phyloP scores from a whole-genome alignment of 192 early-diverging fungal species.

The Funneliformis mosseae region DNA sequence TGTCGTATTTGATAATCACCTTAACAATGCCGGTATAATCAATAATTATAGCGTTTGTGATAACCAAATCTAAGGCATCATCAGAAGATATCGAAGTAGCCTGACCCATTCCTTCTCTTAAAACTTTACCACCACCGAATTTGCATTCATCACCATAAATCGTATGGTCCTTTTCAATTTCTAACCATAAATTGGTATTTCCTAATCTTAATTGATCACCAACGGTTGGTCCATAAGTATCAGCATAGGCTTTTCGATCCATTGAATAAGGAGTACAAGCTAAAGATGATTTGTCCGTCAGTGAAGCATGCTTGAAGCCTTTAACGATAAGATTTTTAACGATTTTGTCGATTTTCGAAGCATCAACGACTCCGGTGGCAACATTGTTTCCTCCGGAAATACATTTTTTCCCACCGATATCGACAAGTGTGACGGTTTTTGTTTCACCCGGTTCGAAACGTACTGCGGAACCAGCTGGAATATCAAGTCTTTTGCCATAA shows the following conservation, averaged over 20 bases:
- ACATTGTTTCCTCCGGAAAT: slow-evolving; percentile 88
- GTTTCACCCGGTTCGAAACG: slow-evolving; percentile 97
- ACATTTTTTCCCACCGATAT: slow-evolving; percentile 77
- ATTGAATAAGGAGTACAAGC: slow-evolving; percentile 63
- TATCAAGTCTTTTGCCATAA: slow-evolving; percentile 88
- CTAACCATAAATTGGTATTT: slow-evolving; percentile 81
- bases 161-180: slow-evolving; percentile 89
- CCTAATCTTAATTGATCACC: slow-evolving; percentile 89
- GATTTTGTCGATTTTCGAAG: slow-evolving; percentile 48
- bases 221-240: slow-evolving; percentile 90
- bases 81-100: slow-evolving; percentile 59
- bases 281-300: slow-evolving; percentile 52
- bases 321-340: slow-evolving; percentile 47
- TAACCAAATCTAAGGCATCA: slow-evolving; percentile 89
- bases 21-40: slow-evolving; percentile 97
- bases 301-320: slow-evolving; percentile 68
- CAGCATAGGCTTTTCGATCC: slow-evolving; percentile 80
- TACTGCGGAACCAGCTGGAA: slow-evolving; percentile 91
- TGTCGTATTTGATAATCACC: slow-evolving; percentile 39
- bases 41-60: slow-evolving; percentile 91
- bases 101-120: slow-evolving; percentile 97
- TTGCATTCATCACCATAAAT: slow-evolving; percentile 94
- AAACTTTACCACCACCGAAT: slow-evolving; percentile 94
- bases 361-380: slow-evolving; percentile 74
- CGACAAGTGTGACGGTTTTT: slow-evolving; percentile 78